Evolutionary conservation across 768 basidiomycete species (phyloP).

Genomic region (Agaricus subrufescens): DNA sequence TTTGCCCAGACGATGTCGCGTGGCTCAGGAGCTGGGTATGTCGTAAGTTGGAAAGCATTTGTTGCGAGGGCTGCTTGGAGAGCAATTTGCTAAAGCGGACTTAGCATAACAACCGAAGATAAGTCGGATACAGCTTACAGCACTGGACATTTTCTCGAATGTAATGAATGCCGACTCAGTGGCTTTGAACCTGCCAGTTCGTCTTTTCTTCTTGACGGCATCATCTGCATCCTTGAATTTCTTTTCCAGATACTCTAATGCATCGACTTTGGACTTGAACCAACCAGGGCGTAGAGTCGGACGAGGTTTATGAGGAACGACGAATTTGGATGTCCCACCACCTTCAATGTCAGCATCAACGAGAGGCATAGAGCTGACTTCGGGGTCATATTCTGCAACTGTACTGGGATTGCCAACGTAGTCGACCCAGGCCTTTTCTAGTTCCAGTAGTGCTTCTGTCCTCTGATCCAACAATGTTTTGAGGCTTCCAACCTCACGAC

Average conservation of each 20-base stretch:
- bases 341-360: conserved; percentile 52
- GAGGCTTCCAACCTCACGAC: conserved; percentile 74
- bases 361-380: conserved; percentile 42
- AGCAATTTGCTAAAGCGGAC: conserved; percentile 67
- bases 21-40: conserved; percentile 84
- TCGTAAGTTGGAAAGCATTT: conserved; percentile 58
- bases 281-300: conserved; percentile 74
- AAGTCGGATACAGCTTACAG: conserved; percentile 45
- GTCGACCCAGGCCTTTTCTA: conserved; percentile 84
- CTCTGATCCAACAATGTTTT: conserved; percentile 71
- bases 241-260: conserved; percentile 81
- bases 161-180: conserved; percentile 92
- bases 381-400: conserved; percentile 76
- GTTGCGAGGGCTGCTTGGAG: conserved; percentile 79
- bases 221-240: conserved; percentile 82
- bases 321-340: conserved; percentile 47
- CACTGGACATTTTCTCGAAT: conserved; percentile 92
- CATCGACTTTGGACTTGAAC: conserved; percentile 79
- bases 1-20: conserved; percentile 95
- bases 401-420: conserved; percentile 95
- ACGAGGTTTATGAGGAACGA: conserved; percentile 68
- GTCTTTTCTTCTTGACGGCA: conserved; percentile 68
- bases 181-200: conserved; percentile 69
- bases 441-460: conserved; percentile 70
- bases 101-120: background rate